Base-by-base conservation (phyloP, 805 yeast species). In the Monosporozyma aerobia region DNA sequence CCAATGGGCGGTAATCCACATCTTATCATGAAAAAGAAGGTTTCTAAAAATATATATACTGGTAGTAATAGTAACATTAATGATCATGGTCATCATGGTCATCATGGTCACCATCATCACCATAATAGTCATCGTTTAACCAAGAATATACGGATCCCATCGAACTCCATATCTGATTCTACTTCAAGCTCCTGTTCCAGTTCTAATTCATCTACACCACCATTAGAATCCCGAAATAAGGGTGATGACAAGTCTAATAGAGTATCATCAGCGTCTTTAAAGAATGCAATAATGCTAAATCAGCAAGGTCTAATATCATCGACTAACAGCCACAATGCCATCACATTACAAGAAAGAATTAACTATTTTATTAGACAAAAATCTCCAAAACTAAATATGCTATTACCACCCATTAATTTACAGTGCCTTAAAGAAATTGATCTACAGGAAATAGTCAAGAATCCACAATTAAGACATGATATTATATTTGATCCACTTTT, bases 381-480 rank as follows among this genome's bases (percentile, higher is more conserved):
- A 16, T 48, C 59, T 13, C 71, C 71, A 70, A 41, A 32, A 53
- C 14, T 47, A 22, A 37, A 37, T 11, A 76, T 83, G 3, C 77
- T 81, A 5, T 67, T 83, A 48, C 96, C 96, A 3, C 97, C 97
- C 1, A 87, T 87, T 47, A 87, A 86, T 69, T 71, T 87, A 48
- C 90, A 83, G 63, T 81, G 89, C 33, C 75, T 90, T 58, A 82
- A 84, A 59, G 97, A 89, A 65, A 86, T 90, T 54, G 97, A 90
- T 63, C 70, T 90, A 47, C 86, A 86, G 56, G 96, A 89, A 64
- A 90, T 92, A 51, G 75, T 90, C 59, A 87, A 87, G 64, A 90
- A 90, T 69, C 96, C 96, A 3, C 96, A 89, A 67, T 73, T 90
- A 53, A 79, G 98, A 57, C 98, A 90, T 68, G 98, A 92, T 67